Percentiles rank a stretch among this genome's conserved stretches.
Conservation (phyloP, 495 filamentous ascomycete genomes). For the Margaritispora aquatica region DNA sequence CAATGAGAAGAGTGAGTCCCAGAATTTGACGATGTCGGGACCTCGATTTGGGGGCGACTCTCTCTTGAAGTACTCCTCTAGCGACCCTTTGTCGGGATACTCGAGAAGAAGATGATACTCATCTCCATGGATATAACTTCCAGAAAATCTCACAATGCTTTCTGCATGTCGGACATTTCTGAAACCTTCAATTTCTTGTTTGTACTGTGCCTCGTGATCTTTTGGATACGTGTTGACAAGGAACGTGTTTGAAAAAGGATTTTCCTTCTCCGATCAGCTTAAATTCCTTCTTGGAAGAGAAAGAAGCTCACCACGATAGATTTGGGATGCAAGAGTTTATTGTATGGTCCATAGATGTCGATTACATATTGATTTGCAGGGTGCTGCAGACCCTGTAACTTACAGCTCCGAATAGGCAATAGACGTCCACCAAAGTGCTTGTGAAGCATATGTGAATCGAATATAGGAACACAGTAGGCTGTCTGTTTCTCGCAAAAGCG, state of each 20-base stretch:
- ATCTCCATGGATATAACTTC: slow-evolving; percentile 32
- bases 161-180: slow-evolving; percentile 18
- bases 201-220: slow-evolving; percentile 26
- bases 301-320: background rate
- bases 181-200: slow-evolving; percentile 32
- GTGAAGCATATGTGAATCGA: slow-evolving; percentile 14
- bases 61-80: slow-evolving; percentile 33
- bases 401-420: slow-evolving; percentile 25
- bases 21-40: slow-evolving; percentile 36
- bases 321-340: slow-evolving; percentile 7
- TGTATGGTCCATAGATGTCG: slow-evolving; percentile 26
- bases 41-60: slow-evolving; percentile 24
- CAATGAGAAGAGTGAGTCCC: slow-evolving; percentile 33
- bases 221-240: slow-evolving; percentile 36
- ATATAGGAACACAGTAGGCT: slow-evolving; percentile 29
- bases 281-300: background rate
- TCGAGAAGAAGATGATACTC: slow-evolving; percentile 39
- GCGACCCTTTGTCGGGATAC: slow-evolving; percentile 36
- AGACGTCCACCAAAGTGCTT: slow-evolving; percentile 20
- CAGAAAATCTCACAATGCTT: slow-evolving; percentile 38
- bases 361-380: slow-evolving; percentile 21
- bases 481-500: slow-evolving; percentile 29
- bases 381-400: slow-evolving; percentile 9
- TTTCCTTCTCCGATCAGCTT: background rate
- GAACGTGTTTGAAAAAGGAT: slow-evolving; percentile 25